Evolutionary conservation across 2,329 filamentous ascomycete genomes (phyloP).

Genomic region (Aspergillus jensenii): DNA sequence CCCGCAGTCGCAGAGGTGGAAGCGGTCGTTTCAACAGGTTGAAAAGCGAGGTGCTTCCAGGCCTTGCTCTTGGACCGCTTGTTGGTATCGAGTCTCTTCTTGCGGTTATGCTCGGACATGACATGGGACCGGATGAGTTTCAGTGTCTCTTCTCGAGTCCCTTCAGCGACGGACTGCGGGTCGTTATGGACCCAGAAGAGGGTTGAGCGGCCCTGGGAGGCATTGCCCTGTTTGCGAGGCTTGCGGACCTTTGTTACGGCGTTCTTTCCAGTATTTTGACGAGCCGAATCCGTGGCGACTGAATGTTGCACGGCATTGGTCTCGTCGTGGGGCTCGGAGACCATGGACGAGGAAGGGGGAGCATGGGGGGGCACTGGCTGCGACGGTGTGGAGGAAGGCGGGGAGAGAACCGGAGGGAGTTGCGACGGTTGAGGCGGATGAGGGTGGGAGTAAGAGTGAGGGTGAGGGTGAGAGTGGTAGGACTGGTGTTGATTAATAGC

Average conservation of each 20-base stretch:
- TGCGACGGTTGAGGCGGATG: too few relatives aligned
- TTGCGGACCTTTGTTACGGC: slow-evolving; percentile 34
- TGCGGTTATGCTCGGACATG: slow-evolving; percentile 45
- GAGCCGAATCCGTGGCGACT: slow-evolving; percentile 7
- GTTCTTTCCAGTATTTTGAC: slow-evolving; percentile 19
- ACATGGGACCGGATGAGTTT: slow-evolving; percentile 45
- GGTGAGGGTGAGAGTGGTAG: slow-evolving; percentile 7
- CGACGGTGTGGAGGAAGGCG: slow-evolving; percentile 9
- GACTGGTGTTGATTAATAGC: slow-evolving; percentile 2
- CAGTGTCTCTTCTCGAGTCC: slow-evolving; percentile 39
- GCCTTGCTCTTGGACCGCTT: slow-evolving; percentile 40
- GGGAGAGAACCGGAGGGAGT: background rate
- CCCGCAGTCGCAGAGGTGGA: slow-evolving; percentile 14
- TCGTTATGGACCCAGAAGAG: slow-evolving; percentile 44
- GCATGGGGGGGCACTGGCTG: slow-evolving; percentile 5
- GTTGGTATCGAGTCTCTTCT: slow-evolving; percentile 40
- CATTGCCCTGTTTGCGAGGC: slow-evolving; percentile 33
- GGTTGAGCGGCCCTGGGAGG: slow-evolving; percentile 31
- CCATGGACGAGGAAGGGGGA: slow-evolving; percentile 7
- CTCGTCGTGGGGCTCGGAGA: slow-evolving; percentile 8
- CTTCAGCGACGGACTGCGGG: slow-evolving; percentile 36
- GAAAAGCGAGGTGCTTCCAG: slow-evolving; percentile 39
- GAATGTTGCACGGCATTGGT: slow-evolving; percentile 6
- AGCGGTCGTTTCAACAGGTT: slow-evolving; percentile 28
- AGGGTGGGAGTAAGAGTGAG: slow-evolving; percentile 1